These are phyloP conservation scores for Amylostereum chailletii DNA, from an alignment of 1,284 basidiomycete species.

Conservation along the genomic window DNA sequence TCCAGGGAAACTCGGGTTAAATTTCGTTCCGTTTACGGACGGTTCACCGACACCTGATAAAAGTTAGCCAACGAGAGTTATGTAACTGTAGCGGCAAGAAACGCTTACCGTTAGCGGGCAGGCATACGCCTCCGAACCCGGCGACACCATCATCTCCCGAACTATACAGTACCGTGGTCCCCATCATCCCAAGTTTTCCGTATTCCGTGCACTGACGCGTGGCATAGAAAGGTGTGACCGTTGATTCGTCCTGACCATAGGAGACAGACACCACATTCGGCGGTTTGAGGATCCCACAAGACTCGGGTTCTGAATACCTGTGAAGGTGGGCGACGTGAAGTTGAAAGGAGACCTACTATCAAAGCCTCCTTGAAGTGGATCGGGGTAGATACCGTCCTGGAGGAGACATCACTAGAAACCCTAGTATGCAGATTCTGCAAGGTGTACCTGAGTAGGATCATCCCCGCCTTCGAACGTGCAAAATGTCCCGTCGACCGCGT, in stretches of 20 bases:
- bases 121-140: conserved; percentile 18
- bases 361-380: conserved; percentile 35
- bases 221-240: conserved; percentile 26
- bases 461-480: conserved; percentile 59
- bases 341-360: conserved; percentile 16
- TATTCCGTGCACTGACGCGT: conserved; percentile 34
- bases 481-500: conserved; percentile 40
- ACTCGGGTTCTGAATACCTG: conserved; percentile 17
- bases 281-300: conserved; percentile 29
- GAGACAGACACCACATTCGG: conserved; percentile 33
- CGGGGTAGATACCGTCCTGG: conserved; percentile 47
- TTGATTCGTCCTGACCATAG: conserved; percentile 28
- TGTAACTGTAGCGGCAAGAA: neutral
- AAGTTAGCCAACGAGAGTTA: too few species aligned
- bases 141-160: conserved; percentile 26
- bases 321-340: conserved; percentile 1
- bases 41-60: too few species aligned
- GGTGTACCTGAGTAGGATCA: conserved; percentile 28
- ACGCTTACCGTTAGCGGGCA: conserved; percentile 16
- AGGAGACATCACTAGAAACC: conserved; percentile 6
- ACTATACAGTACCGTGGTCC: conserved; percentile 24
- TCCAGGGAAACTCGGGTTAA: conserved; percentile 21
- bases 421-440: conserved; percentile 1
- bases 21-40: conserved; percentile 16
- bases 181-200: conserved; percentile 27